Evolutionary conservation across 148 eudicot genomes (phyloP), one percentile per base, ranked within the genome.

Genomic region (Agrostemma githago): DNA sequence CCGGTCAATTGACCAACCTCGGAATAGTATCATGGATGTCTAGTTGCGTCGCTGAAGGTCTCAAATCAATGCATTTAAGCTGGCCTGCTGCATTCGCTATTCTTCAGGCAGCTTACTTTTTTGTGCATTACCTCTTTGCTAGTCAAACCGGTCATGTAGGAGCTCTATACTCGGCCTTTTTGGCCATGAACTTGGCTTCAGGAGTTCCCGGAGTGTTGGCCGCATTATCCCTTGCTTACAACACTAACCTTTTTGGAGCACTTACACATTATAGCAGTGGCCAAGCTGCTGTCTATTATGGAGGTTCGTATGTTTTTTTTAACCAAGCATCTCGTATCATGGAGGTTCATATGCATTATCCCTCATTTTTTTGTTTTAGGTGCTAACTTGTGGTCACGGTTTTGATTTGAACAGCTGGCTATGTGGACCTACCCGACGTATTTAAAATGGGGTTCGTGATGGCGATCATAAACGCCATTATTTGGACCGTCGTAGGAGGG

Each of bases 141-240:
- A 94, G 98, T 66, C 98, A 94, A 85, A 91, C 96, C 4, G 97
- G 96, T 60, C 98, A 94, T 78, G 98, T 94, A 21, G 98, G 97
- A 82, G 98, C 98, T 66, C 75, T 94, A 60, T 94, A 88, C 81
- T 89, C 97, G 15, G 96, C 98, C 17, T 94, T 94, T 78, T 86
- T 94, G 72, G 98, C 98, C 42, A 91, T 91, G 97, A 78, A 88
- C 70, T 71, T 94, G 84, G 98, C 98, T 58, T 82, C 98, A 42
- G 98, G 98, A 70, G 98, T 88, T 40, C 98, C 98, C 14, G 97
- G 92, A 12, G 84, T 78, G 67, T 61, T 94, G 80, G 87, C 98
- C 19, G 97, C 97, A 3, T 81, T 91, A 51, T 91, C 89, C 72
- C 87, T 94, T 16, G 93, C 98, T 61, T 94, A 89, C 74, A 91